Evolutionary conservation across 1,284 basidiomycete genomes (phyloP), one percentile per base, ranked within the genome.

Genomic region (Ustilago xerochloae): DNA sequence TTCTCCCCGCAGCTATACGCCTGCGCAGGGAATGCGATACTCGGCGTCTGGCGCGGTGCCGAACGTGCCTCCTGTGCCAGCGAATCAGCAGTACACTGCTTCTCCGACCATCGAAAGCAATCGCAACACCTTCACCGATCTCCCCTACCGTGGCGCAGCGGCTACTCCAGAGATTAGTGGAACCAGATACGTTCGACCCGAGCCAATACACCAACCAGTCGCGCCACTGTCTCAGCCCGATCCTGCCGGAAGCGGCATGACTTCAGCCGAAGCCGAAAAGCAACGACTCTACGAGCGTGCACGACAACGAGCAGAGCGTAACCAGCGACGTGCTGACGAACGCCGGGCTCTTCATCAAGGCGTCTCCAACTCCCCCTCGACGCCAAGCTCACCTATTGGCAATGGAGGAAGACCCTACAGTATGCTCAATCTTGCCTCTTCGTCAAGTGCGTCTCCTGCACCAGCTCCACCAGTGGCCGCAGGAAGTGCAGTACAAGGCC

Each of bases 281-380:
- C 65, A 75, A 56, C 63, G 72, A 3, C 71, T 83, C 1, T 83
- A 82, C 60, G 72, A 81, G 38, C 65, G 76, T 4, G 81, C 81
- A 5, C 65, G 80, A n/a, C 63, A 76, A 45, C 81, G 82, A 64
- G 81, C 81, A 0, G 74, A 81, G 36, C 56, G 67, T 24, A 81
- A 77, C 39, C 81, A 83, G 36, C 52, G 76, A 3, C 58, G 71
- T 3, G 80, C 78, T 6, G 76, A 70, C 20, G 65, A 81, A 26
- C 63, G 74, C 32, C 64, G 73, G 3, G 69, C 64, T 3, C 50
- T 55, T 2, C 57, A 62, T 48, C 66, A 68, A 30, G 51, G 51
- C 5, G 39, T 33, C 4, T 43, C 50, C 0, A n/a, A 49, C 49
- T 13, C 50, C 61, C 61, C 35, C 49, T 51, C 15, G 58, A 41